Base-by-base conservation (phyloP, 2,329 filamentous ascomycete genomes). In the Scopulariopsis brevicaulis region DNA sequence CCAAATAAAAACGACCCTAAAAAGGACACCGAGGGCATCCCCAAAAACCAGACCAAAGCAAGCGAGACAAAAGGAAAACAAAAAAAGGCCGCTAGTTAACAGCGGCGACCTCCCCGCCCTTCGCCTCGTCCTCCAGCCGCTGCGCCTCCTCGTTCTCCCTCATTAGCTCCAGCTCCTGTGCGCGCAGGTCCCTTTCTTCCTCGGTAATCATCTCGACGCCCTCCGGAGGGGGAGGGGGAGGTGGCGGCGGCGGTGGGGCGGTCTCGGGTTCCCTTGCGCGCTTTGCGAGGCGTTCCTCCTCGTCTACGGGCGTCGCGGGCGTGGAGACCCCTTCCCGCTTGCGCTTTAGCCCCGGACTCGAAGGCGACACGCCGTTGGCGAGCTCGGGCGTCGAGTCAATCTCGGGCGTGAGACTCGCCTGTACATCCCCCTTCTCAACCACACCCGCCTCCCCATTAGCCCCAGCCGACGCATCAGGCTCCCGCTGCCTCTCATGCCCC, bases 131-230 rank as follows among this genome's bases (percentile, higher is more conserved):
- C 58, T 78, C 77, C 24, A 79, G 68, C 59, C 77, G 69, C 63
- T 80, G 73, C 1, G 77, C 78, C 63, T 81, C 79, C 63, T 81
- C 79, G 60, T 81, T 79, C 67, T 81, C 78, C 50, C 73, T 71
- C 65, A 77, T 68, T 15, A 81, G 66, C 28, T 71, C 77, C 63
- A 76, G 73, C 63, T 79, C 77, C 65, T 81, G 77, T 61, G 79
- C 75, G 53, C 70, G 72, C 60, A 79, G 71, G 32, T 70, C 72
- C 56, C 70, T 67, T 60, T 77, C 72, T 61, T 78, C 75, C 34
- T 74, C 76, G 7, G 68, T 70, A 55, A 72, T 64, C 18, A 65
- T 63, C 43, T 20, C 25, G 64, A 18, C 65, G n/a, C 65, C 68
- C 53, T 74, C 71, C 1, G 72, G 69, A 1, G 74, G 75, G 8